Percentiles rank a stretch among this genome's conserved stretches.
phyloP scores from a whole-genome alignment of 176 grass and related monocot species.

The Carex scoparia region DNA sequence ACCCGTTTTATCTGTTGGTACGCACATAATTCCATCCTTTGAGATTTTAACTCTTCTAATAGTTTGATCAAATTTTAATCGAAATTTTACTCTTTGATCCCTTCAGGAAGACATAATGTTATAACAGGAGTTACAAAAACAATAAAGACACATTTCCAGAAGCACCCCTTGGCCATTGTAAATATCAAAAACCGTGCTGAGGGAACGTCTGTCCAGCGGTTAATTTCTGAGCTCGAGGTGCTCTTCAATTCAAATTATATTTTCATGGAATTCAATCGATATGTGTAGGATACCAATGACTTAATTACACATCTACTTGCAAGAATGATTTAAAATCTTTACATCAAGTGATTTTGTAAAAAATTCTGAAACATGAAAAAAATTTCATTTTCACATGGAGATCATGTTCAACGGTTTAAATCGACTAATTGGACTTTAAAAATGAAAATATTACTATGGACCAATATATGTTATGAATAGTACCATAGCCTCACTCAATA shows the following conservation, averaged over 20 bases:
- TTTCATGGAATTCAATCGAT: neutral
- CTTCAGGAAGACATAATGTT: slow-evolving; percentile 75
- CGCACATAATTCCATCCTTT: neutral
- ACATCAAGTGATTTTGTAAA: no score
- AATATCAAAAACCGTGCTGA: slow-evolving; percentile 80
- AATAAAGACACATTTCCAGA: slow-evolving; percentile 85
- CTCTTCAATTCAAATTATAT: neutral
- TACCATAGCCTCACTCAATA: no score
- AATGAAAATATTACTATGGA: no score
- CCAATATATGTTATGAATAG: no score
- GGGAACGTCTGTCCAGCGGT: slow-evolving; percentile 64
- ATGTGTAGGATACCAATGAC: neutral
- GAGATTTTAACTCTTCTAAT: neutral
- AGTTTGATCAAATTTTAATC: neutral
- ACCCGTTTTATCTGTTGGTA: slow-evolving; percentile 79
- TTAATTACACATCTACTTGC: neutral
- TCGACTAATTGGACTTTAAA: no score
- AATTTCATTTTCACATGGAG: no score
- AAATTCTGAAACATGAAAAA: no score
- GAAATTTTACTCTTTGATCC: slow-evolving; percentile 23
- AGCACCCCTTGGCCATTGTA: slow-evolving; percentile 83
- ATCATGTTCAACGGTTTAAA: no score
- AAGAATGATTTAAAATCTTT: no score
- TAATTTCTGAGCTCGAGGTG: slow-evolving; percentile 91
- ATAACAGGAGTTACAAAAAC: slow-evolving; percentile 83